Percentiles rank a stretch among this genome's conserved stretches.
Evolutionary conservation across 192 early-diverging fungal genomes (phyloP).

Genomic region (Coemansia sp.): DNA sequence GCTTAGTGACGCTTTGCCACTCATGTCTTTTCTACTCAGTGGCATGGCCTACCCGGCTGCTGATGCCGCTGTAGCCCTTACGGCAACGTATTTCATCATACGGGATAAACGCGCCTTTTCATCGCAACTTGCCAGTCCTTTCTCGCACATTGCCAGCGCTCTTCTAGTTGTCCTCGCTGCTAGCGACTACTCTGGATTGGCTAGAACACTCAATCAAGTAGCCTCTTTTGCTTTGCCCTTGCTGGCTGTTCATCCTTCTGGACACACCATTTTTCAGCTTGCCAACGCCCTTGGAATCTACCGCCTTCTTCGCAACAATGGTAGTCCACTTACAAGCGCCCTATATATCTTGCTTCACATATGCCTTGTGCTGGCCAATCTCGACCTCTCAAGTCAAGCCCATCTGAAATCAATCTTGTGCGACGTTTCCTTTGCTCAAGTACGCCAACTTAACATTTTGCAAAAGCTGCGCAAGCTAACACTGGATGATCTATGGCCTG

Average conservation of each 20-base stretch:
- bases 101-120: background rate
- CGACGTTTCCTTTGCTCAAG: slow-evolving; percentile 14
- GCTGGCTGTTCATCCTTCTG: background rate
- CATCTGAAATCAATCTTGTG: background rate
- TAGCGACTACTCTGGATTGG: background rate
- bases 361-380: slow-evolving; percentile 13
- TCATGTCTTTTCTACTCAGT: background rate
- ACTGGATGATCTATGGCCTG: slow-evolving; percentile 22
- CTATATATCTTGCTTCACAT: slow-evolving; percentile 4
- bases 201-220: background rate
- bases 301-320: background rate
- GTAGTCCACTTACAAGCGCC: background rate
- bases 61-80: background rate
- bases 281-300: slow-evolving; percentile 16
- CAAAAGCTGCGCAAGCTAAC: slow-evolving; percentile 19
- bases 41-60: background rate
- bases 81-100: background rate
- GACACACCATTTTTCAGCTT: slow-evolving; percentile 13
- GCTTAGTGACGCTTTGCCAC: background rate
- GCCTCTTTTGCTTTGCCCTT: slow-evolving; percentile 4
- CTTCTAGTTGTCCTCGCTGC: slow-evolving; percentile 10
- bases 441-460: slow-evolving; percentile 19
- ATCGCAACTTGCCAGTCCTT: background rate
- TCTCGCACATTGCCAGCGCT: slow-evolving; percentile 2
- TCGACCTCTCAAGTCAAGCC: slow-evolving; percentile 15